Base-by-base conservation (phyloP, 805 yeast species). In the Saccharomycopsis fermentans region DNA sequence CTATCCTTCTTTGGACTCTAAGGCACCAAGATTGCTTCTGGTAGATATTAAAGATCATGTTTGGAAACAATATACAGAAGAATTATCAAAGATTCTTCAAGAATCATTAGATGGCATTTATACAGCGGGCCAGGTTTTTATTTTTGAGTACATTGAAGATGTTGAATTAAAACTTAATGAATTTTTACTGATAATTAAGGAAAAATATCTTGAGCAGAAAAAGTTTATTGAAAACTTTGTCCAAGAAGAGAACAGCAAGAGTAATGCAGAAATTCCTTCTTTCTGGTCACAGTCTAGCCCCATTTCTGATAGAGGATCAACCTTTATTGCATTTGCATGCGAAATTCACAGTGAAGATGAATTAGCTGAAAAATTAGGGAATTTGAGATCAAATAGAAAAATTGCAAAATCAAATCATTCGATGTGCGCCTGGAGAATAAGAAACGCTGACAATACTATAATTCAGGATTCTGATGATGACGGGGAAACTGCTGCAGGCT, bases 401-500 rank as follows among this genome's bases (percentile, higher is more conserved):
- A 76, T 94, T 16, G 69, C 82, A 6, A 77, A 79, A 62, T 84
- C 97, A 0, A 69, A 79, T 0, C 98, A 92, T 70, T 84, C 85
- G 61, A 94, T 94, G 84, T 80, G 83, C 16, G 94, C 96, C 0
- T 91, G 92, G 86, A 74, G 98, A 62, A 85, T 94, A 2, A 76
- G 76, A 58, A 69, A 77, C n/a, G 69, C 67, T 0, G 72, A 67
- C 1, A 88, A 84, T 0, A 51, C 59, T 12, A 40, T 53, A 11
- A 79, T 82, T 0, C 75, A 78, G 39, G 97, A 94, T 65, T 90
- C 88, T 65, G 97, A 94, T 67, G 98, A 94, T 69, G 99, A 92
- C 68, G 99, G 99, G 2, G 99, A 94, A 68, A 79, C 95, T 0
- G 98, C 98, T 0, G 96, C 98, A 0, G 99, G 99, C 9, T 82